Base-by-base conservation (phyloP, 2,329 filamentous ascomycete genomes). In the Raffaelea albimanens region DNA sequence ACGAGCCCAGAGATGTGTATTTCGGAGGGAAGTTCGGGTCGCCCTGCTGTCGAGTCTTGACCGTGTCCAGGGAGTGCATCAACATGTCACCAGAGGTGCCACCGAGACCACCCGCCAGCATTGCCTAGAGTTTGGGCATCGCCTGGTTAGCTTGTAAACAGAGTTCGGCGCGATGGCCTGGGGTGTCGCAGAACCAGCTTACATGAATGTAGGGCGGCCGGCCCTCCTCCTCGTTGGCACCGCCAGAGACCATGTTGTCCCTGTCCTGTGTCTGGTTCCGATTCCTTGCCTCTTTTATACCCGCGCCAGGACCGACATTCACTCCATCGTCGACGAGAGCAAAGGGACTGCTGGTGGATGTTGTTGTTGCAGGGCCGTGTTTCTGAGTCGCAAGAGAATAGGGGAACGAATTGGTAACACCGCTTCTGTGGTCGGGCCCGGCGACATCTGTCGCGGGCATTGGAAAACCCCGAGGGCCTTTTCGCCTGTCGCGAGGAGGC, bases 41-140 rank as follows among this genome's bases (percentile, higher is more conserved):
- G 59, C 91, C 93, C 67, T 98, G 93, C 65, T 98, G 94, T 57
- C 93, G 80, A 42, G 93, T 98, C 70, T 98, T 98, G 59, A 98
- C 93, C 1, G 93, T 98, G 66, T 98, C 93, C 60, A 98, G 78
- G 41, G 91, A 97, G 70, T 98, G 93, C 93, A 98, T 98, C 56
- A 98, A 72, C 77, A 98, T 85, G 66, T 98, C 93, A 50, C 94
- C 93, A 48, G 85, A 94, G 16, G 87, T 90, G 46, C 93, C 93
- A 60, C 94, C 93, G 46, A 94, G 72, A 51, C 91, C 93, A 60
- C 93, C 93, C 31, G 93, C 93, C 60, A 98, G 75, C 90, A 97
- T 98, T 63, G 86, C 83, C 88, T 95, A 19, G 14, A 11, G 50
- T 52, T 47, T 53, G 43, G 31, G 45, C 20, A 38, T 51, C 40